Base-by-base conservation (phyloP, 306 rosid genomes). In the Cucurbita ficifolia region DNA sequence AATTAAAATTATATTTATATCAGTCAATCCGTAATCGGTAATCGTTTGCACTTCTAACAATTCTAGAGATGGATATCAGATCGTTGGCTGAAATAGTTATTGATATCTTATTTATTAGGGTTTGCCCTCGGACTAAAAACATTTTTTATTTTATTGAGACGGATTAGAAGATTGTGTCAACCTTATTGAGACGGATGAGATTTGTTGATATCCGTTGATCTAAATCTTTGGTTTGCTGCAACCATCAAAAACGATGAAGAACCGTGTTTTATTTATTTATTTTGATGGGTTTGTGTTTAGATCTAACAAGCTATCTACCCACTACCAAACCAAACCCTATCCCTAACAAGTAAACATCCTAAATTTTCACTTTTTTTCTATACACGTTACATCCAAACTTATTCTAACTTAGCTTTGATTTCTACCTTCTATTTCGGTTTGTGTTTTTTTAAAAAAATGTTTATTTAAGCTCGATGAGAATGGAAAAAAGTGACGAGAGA, bases 241-340 rank as follows among this genome's bases (percentile, higher is more conserved):
- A 61, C 68, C 10, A 36, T 16, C 45, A 36, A 12, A 36, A 61
- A 43, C 48, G 1, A 61, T 17, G 10, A 36, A 35, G 3, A 67
- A n/a, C n/a, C 43, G 2, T 65, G 8, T 64, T 64, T 17, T 39
- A 10, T 40, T 63, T 29, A 21, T 9, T 55, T 21, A 19, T 22
- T 22, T 13, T 18, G 10, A 60, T 42, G 35, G 72, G 12, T 0
- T 10, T 65, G 38, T 35, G 5, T 33, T 60, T 60, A 40, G 49
- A 11, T 63, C 51, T 63, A 38, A 43, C 53, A 10, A 19, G 42
- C 5, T 40, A 39, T 67, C 72, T 43, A 67, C 72, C 72, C 36
- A 45, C 72, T 67, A 67, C 54, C 6, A 67, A 67, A 67, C 54
- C 72, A 67, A 67, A 45, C 72, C 72, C 72, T 67, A 67, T 1